A percentile compares a stretch with the other conserved stretches of the same genome.
Evolutionary conservation across 345 rosid genomes (phyloP).

Genomic region (Lepidium didymum): DNA sequence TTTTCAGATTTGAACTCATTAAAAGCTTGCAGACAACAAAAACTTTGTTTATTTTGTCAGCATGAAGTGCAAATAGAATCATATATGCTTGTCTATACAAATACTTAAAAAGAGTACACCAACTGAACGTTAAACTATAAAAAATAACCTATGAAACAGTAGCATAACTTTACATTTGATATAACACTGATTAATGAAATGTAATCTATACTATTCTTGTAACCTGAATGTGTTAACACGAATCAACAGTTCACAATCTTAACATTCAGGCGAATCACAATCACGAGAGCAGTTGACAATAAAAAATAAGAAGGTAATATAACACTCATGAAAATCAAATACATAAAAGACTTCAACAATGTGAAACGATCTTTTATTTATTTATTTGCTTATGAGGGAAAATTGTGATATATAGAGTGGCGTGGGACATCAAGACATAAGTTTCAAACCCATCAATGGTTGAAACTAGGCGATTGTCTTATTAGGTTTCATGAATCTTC

Average conservation of each 20-base stretch:
- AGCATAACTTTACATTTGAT: no score
- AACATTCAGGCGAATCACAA: not conserved
- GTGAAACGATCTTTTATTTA: not conserved
- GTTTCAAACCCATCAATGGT: slow-evolving; percentile 6
- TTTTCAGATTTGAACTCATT: no score
- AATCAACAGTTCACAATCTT: not conserved
- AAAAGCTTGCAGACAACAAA: no score
- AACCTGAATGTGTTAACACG: not conserved
- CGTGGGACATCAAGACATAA: slow-evolving; percentile 13
- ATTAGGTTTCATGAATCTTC: slow-evolving; percentile 19
- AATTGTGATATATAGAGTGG: not conserved
- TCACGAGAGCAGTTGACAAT: not conserved
- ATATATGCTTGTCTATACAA: no score
- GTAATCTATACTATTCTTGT: not conserved
- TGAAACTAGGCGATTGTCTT: slow-evolving; percentile 15
- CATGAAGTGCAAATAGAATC: no score
- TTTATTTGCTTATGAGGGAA: not conserved
- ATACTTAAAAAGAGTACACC: no score
- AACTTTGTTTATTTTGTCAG: no score
- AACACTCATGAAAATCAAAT: not conserved
- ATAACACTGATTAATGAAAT: no score
- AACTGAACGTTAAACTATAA: no score
- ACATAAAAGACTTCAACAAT: not conserved
- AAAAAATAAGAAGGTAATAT: not conserved
- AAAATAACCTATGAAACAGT: no score